phyloP scores from a whole-genome alignment of 2,329 filamentous ascomycete genomes.

The Ophiostoma sp. region DNA sequence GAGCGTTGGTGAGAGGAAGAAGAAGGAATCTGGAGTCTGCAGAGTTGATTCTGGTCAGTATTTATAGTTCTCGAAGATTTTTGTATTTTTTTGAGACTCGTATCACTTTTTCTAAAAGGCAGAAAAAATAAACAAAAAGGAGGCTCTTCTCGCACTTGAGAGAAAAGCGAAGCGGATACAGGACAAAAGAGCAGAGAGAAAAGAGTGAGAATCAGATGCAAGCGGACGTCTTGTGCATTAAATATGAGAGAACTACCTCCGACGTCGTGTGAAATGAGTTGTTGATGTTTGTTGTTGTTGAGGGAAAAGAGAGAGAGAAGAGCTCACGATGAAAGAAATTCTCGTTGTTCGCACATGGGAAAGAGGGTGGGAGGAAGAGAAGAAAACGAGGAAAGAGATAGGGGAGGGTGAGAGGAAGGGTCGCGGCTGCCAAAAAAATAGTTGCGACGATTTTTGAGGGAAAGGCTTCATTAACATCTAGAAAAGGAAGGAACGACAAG shows the following conservation, averaged over 20 bases:
- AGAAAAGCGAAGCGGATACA: neutral
- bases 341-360: neutral
- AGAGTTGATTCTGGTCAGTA: neutral
- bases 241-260: neutral
- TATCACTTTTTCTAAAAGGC: neutral
- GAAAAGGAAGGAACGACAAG: conserved; percentile 21
- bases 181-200: neutral
- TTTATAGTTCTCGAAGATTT: neutral
- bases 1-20: neutral
- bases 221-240: neutral
- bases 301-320: neutral
- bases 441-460: neutral
- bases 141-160: neutral
- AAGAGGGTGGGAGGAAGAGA: neutral
- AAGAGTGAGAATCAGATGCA: neutral
- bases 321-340: neutral
- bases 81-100: neutral
- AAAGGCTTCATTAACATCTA: neutral
- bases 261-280: neutral
- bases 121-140: neutral
- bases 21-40: conserved; percentile 12
- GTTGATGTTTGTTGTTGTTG: neutral
- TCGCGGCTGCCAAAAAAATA: neutral
- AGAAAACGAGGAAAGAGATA: neutral
- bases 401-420: neutral